These are phyloP conservation scores for Dactylis glomerata DNA, from an alignment of 176 grass and related monocot species.

Conservation along the genomic window DNA sequence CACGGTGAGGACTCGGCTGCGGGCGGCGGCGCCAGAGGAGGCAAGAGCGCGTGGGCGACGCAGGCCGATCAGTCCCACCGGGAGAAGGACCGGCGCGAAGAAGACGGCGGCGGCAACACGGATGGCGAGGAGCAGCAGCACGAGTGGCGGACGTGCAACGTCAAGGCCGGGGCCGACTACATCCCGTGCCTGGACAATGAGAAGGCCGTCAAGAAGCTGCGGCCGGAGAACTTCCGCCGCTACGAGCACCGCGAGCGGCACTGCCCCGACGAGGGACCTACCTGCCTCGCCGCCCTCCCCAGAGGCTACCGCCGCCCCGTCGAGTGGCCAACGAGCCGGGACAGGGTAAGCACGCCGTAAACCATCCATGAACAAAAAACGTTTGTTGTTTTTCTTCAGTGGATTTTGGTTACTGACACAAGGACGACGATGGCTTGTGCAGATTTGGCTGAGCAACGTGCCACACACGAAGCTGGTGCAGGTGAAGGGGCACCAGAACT, in stretches of 20 bases:
- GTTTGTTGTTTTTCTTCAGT: neutral
- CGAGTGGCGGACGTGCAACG: slow-evolving; percentile 73
- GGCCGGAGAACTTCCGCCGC: slow-evolving; percentile 69
- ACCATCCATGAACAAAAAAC: neutral
- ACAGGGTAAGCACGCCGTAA: slow-evolving; percentile 45
- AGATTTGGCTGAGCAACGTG: slow-evolving; percentile 94
- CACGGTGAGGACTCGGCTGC: slow-evolving; percentile 1
- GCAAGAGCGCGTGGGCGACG: slow-evolving; percentile 56
- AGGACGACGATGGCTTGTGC: neutral
- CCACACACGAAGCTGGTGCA: slow-evolving; percentile 91
- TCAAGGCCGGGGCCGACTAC: slow-evolving; percentile 67
- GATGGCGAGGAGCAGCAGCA: slow-evolving; percentile 24
- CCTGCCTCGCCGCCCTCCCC: slow-evolving; percentile 69
- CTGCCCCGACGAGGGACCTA: slow-evolving; percentile 81
- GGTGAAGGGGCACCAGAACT: slow-evolving; percentile 97
- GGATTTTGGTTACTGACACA: neutral
- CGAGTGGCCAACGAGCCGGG: slow-evolving; percentile 85
- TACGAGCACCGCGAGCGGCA: slow-evolving; percentile 87
- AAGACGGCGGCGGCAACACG: neutral
- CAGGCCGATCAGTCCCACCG: slow-evolving; percentile 67
- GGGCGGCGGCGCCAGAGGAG: slow-evolving; percentile 15
- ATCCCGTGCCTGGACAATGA: slow-evolving; percentile 95
- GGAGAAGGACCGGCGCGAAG: slow-evolving; percentile 65
- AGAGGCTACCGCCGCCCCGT: slow-evolving; percentile 60
- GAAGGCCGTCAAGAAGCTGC: slow-evolving; percentile 85